phyloP scores from a whole-genome alignment of 192 early-diverging fungal genomes.

The Podila clonocystis region DNA sequence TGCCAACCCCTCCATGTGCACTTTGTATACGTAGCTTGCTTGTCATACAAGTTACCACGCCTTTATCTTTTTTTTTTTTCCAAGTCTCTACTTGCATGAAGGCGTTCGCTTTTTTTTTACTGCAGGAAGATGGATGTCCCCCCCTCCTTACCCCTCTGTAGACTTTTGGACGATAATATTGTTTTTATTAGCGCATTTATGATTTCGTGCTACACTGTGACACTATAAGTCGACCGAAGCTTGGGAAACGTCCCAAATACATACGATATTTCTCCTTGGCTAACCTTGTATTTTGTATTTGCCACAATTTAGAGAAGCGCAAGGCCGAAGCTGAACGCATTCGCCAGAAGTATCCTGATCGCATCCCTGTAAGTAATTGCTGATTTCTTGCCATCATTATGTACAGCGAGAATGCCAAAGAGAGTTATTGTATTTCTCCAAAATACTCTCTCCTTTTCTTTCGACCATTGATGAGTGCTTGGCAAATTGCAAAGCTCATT shows the following conservation, averaged over 20 bases:
- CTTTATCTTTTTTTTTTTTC: background rate
- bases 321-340: constrained; percentile 97
- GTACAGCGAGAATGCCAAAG: too few species aligned
- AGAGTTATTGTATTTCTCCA: background rate
- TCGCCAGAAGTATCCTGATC: constrained; percentile 94
- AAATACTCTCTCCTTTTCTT: background rate
- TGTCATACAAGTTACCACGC: background rate
- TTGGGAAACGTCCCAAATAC: background rate
- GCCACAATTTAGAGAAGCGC: constrained; percentile 76
- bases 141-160: background rate
- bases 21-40: background rate
- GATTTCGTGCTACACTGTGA: constrained; percentile 3
- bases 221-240: background rate
- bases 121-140: background rate
- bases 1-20: background rate
- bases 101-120: background rate
- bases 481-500: background rate
- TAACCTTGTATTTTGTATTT: background rate
- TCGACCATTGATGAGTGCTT: background rate
- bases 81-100: background rate
- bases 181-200: background rate
- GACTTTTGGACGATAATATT: background rate
- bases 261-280: background rate
- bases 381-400: background rate
- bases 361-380: constrained; percentile 71